Percentiles rank a stretch among this genome's conserved stretches.
phyloP scores from a whole-genome alignment of 2,329 filamentous ascomycete genomes.

The Fusarium burgessii region DNA sequence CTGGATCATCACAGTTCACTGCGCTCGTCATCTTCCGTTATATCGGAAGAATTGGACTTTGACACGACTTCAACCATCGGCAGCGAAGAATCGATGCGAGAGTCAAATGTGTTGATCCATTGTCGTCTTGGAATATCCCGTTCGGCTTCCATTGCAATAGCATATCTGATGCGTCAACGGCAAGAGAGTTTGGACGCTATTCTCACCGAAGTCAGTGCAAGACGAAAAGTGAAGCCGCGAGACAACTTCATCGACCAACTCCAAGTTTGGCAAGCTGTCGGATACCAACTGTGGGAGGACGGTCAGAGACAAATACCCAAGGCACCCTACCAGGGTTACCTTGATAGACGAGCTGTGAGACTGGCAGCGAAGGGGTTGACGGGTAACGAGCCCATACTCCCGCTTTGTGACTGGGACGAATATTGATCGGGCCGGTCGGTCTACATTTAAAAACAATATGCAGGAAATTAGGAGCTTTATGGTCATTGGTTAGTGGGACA shows the following conservation, averaged over 20 bases:
- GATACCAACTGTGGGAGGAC: constrained; percentile 49
- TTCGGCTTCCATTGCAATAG: constrained; percentile 48
- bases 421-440: constrained; percentile 8
- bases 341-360: constrained; percentile 33
- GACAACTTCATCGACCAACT: constrained; percentile 50
- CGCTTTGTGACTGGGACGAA: constrained; percentile 12
- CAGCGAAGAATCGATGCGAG: constrained; percentile 7
- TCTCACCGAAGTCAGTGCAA: constrained; percentile 37
- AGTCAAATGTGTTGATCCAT: constrained; percentile 47
- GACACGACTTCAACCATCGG: constrained; percentile 13
- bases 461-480: not conserved
- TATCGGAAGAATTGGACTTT: constrained; percentile 4
- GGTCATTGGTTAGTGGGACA: constrained; percentile 12
- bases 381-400: constrained; percentile 37
- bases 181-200: constrained; percentile 23
- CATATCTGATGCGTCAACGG: constrained; percentile 50
- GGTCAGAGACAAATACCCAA: constrained; percentile 44
- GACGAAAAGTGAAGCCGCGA: constrained; percentile 45
- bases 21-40: not conserved
- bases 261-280: constrained; percentile 48
- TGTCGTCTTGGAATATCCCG: constrained; percentile 52
- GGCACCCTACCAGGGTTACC: constrained; percentile 40
- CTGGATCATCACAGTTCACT: constrained; percentile 3
- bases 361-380: constrained; percentile 39
- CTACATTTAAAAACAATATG: constrained; percentile 1